phyloP scores from a whole-genome alignment of 192 early-diverging fungal species.

The Gorgonomyces haynaldii region DNA sequence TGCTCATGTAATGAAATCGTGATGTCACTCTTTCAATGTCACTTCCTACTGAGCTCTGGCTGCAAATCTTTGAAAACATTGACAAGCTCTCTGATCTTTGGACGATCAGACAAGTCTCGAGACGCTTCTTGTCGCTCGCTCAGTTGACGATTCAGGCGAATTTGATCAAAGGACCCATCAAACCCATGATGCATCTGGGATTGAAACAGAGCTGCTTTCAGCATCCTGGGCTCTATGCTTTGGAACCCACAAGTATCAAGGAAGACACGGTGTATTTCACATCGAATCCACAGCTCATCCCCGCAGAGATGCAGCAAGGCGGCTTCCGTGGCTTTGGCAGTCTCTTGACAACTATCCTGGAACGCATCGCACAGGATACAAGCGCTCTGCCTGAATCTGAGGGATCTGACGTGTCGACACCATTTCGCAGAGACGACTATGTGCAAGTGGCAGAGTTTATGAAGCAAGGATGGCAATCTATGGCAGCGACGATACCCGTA shows the following conservation, averaged over 20 bases:
- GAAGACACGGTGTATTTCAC: neutral
- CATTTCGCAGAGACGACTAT: neutral
- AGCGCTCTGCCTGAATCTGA: no score
- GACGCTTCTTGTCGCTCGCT: neutral
- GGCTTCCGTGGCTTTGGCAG: neutral
- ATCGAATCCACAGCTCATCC: neutral
- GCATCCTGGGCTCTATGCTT: neutral
- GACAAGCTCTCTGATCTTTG: neutral
- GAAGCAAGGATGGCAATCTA: neutral
- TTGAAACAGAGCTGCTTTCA: neutral
- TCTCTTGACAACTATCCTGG: neutral
- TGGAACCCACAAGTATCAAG: neutral
- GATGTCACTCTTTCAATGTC: neutral
- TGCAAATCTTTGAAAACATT: neutral
- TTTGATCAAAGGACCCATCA: no score
- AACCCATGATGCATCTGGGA: neutral
- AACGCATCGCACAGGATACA: neutral
- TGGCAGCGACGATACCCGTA: neutral
- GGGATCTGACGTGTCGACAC: no score
- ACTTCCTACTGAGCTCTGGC: neutral
- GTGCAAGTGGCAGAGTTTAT: neutral
- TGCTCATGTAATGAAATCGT: no score
- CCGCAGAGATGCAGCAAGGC: no score
- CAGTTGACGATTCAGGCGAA: no score
- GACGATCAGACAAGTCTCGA: neutral